Evolutionary conservation across 2,329 filamentous ascomycete genomes (phyloP).

Genomic region (Fusarium vanettenii): DNA sequence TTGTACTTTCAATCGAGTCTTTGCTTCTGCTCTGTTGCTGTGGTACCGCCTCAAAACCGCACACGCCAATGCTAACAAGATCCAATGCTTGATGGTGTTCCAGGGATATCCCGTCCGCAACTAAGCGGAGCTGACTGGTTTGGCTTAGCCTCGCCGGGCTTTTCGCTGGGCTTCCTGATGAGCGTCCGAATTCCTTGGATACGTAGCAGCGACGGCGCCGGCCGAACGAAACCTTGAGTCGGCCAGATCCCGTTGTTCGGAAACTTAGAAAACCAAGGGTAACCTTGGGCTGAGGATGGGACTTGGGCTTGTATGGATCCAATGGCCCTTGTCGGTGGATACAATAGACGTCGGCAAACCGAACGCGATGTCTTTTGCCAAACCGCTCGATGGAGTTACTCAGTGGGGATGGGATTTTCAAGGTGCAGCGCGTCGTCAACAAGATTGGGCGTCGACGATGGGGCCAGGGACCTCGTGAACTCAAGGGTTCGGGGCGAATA

Average conservation of each 20-base stretch:
- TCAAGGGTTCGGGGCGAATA: conserved; percentile 21
- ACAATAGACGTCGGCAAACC: conserved; percentile 5
- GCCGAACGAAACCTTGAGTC: conserved; percentile 24
- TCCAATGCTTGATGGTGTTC: conserved; percentile 7
- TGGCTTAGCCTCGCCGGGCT: conserved; percentile 28
- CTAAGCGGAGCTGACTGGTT: conserved; percentile 25
- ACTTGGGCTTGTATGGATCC: conserved; percentile 30
- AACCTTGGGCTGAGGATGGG: conserved; percentile 14
- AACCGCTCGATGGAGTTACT: background rate
- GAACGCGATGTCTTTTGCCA: conserved; percentile 6
- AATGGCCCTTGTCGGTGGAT: conserved; percentile 15
- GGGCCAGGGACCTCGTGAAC: conserved; percentile 32
- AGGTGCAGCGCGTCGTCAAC: conserved; percentile 7
- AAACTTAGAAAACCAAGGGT: conserved; percentile 32
- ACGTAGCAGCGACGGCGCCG: conserved; percentile 22
- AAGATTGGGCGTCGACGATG: conserved; percentile 28
- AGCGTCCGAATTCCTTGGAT: conserved; percentile 8
- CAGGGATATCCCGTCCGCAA: conserved; percentile 26
- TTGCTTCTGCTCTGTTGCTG: background rate
- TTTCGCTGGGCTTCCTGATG: conserved; percentile 25
- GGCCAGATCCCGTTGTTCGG: conserved; percentile 6
- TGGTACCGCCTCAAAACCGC: conserved; percentile 17
- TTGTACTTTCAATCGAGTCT: background rate
- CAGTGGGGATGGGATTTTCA: conserved; percentile 25
- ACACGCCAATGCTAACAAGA: conserved; percentile 8